A percentile compares a stretch with the other conserved stretches of the same genome.
Evolutionary conservation across 2,329 filamentous ascomycete genomes (phyloP).

Genomic region (Periconia macrospinosa): DNA sequence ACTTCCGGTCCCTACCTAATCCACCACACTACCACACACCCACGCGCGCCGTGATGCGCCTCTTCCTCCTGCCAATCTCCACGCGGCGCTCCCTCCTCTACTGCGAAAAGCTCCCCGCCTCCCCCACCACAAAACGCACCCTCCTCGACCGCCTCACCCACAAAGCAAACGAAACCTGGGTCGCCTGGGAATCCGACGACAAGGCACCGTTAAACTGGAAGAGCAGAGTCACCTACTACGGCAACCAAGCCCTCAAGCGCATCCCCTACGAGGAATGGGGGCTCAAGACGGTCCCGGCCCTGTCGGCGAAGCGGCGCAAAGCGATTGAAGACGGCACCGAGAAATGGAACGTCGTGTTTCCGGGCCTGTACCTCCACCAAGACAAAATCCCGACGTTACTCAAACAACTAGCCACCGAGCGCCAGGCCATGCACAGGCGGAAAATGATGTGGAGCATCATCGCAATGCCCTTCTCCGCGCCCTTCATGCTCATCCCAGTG

Average conservation of each 20-base stretch:
- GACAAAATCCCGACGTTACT: conserved; percentile 68
- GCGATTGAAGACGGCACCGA: conserved; percentile 65
- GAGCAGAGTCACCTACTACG: conserved; percentile 80
- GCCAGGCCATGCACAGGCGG: conserved; percentile 74
- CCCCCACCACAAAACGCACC: conserved; percentile 52
- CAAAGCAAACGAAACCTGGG: conserved; percentile 78
- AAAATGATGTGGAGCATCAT: conserved; percentile 73
- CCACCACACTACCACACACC: conserved; percentile 3
- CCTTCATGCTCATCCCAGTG: conserved; percentile 84
- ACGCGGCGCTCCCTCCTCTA: conserved; percentile 90
- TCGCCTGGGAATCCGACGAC: conserved; percentile 82
- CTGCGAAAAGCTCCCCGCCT: conserved; percentile 67
- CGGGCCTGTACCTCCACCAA: conserved; percentile 67
- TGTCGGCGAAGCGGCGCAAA: conserved; percentile 67
- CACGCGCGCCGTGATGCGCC: conserved; percentile 65
- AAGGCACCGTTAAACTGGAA: conserved; percentile 71
- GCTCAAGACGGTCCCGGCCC: conserved; percentile 86
- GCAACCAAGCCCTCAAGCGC: conserved; percentile 80
- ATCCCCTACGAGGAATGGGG: conserved; percentile 99
- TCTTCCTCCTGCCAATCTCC: conserved; percentile 92
- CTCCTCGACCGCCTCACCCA: conserved; percentile 69
- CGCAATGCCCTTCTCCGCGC: conserved; percentile 69
- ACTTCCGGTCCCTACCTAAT: not conserved
- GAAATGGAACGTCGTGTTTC: conserved; percentile 76
- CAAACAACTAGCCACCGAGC: conserved; percentile 72